A percentile compares a stretch with the other conserved stretches of the same genome.
Evolutionary conservation across 2,329 filamentous ascomycete genomes (phyloP).

Genomic region (Colletotrichum sp.): DNA sequence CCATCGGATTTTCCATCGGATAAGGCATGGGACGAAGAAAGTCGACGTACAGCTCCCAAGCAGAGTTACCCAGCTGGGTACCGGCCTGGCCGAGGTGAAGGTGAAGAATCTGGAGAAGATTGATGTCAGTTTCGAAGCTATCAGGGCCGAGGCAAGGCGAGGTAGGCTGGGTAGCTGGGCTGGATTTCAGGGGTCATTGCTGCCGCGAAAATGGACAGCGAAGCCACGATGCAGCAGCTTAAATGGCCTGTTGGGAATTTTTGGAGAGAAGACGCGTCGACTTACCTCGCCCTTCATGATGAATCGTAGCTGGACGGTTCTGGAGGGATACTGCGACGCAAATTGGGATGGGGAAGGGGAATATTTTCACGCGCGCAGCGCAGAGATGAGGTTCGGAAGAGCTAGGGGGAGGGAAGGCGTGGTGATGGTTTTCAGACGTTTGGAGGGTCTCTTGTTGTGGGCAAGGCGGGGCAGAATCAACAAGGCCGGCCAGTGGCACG

Average conservation of each 20-base stretch:
- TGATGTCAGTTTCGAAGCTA: neutral
- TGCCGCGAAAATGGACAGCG: slow-evolving; percentile 5
- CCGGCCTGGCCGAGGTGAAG: slow-evolving; percentile 73
- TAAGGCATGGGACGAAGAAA: neutral
- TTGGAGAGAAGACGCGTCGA: slow-evolving; percentile 19
- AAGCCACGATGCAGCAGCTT: slow-evolving; percentile 4
- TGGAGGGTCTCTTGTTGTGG: slow-evolving; percentile 31
- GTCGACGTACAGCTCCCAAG: slow-evolving; percentile 74
- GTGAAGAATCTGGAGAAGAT: slow-evolving; percentile 59
- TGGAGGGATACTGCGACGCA: slow-evolving; percentile 24
- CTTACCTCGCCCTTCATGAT: slow-evolving; percentile 65
- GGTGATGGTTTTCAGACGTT: slow-evolving; percentile 39
- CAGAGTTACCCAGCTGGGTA: slow-evolving; percentile 76
- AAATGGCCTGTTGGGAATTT: neutral
- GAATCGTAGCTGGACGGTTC: slow-evolving; percentile 26
- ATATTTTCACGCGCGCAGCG: slow-evolving; percentile 40
- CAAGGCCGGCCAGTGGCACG: slow-evolving; percentile 19
- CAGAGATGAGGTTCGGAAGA: slow-evolving; percentile 29
- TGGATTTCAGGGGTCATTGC: slow-evolving; percentile 4
- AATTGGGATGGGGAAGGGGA: slow-evolving; percentile 25
- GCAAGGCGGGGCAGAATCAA: slow-evolving; percentile 31
- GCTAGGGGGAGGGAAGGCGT: slow-evolving; percentile 29
- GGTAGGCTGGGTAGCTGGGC: neutral
- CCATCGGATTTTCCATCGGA: slow-evolving; percentile 21
- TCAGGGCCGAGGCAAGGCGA: neutral